Percentiles rank a stretch among this genome's conserved stretches.
phyloP scores from a whole-genome alignment of 1,284 basidiomycete species.

The Xanthoconium separans region DNA sequence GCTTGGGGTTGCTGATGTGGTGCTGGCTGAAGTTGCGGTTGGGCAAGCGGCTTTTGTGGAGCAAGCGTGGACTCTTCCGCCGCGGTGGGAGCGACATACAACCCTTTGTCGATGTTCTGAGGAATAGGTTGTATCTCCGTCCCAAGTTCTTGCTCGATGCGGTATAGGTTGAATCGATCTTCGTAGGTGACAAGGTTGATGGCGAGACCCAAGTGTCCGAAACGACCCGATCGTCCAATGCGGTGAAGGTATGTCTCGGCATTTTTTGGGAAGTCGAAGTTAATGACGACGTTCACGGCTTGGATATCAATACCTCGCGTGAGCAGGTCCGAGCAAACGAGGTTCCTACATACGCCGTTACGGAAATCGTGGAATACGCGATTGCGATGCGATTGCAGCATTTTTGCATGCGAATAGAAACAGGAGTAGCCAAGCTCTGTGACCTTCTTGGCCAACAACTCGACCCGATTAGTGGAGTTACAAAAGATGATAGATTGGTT shows the following conservation, averaged over 20 bases:
- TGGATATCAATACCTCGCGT: slow-evolving; percentile 99
- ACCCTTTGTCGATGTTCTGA: slow-evolving; percentile 85
- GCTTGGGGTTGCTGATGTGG: slow-evolving; percentile 26
- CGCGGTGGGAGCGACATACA: slow-evolving; percentile 80
- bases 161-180: slow-evolving; percentile 96
- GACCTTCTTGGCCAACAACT: slow-evolving; percentile 98
- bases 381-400: slow-evolving; percentile 98
- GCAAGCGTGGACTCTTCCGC: slow-evolving; percentile 47
- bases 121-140: slow-evolving; percentile 98
- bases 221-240: slow-evolving; percentile 96
- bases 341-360: slow-evolving; percentile 95
- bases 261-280: slow-evolving; percentile 99
- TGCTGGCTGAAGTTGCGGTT: slow-evolving; percentile 32
- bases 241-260: slow-evolving; percentile 98
- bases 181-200: slow-evolving; percentile 97
- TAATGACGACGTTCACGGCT: slow-evolving; percentile 99
- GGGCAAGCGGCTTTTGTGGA: slow-evolving; percentile 37
- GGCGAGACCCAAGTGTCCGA: slow-evolving; percentile 95
- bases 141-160: slow-evolving; percentile 97
- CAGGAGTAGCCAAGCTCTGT: slow-evolving; percentile 99
- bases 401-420: slow-evolving; percentile 99
- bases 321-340: slow-evolving; percentile 95
- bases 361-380: slow-evolving; percentile 99
- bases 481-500: slow-evolving; percentile 99
- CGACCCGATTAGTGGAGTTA: slow-evolving; percentile 99